These are phyloP conservation scores for Sclerotinia subarctica DNA, from an alignment of 2,329 filamentous ascomycete genomes.

Conservation along the genomic window DNA sequence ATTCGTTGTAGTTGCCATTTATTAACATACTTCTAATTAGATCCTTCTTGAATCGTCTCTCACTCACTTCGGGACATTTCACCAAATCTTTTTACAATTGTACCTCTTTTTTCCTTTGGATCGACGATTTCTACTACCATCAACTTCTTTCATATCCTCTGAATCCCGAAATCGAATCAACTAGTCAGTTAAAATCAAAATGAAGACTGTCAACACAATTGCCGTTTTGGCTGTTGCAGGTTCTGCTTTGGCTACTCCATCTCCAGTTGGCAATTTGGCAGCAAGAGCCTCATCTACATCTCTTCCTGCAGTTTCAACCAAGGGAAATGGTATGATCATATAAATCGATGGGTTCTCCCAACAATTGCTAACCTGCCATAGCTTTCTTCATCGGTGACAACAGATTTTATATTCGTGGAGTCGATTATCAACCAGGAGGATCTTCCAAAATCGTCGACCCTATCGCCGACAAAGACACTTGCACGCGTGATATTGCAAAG, in stretches of 20 bases:
- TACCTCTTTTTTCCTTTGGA: background rate
- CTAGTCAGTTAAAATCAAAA: slow-evolving; percentile 22
- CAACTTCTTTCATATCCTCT: background rate
- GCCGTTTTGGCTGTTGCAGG: slow-evolving; percentile 34
- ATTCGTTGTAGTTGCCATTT: slow-evolving; percentile 30
- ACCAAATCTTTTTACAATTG: slow-evolving; percentile 13
- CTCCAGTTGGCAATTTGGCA: slow-evolving; percentile 26
- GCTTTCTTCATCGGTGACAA: slow-evolving; percentile 35
- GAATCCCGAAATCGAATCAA: background rate
- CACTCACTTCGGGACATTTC: slow-evolving; percentile 31
- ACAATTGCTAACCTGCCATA: slow-evolving; percentile 22
- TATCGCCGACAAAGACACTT: slow-evolving; percentile 56
- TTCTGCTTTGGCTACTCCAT: slow-evolving; percentile 28
- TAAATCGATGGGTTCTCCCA: no score
- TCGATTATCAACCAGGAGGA: slow-evolving; percentile 62
- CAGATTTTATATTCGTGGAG: slow-evolving; percentile 56
- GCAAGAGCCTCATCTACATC: slow-evolving; percentile 28
- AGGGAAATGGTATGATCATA: slow-evolving; percentile 37
- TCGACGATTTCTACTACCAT: slow-evolving; percentile 10
- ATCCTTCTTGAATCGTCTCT: slow-evolving; percentile 26
- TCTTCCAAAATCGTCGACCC: slow-evolving; percentile 61
- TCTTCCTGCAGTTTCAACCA: slow-evolving; percentile 34
- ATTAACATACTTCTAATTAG: slow-evolving; percentile 25
- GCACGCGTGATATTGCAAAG: slow-evolving; percentile 62
- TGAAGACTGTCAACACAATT: slow-evolving; percentile 36